These are phyloP conservation scores for Didymella segeticola DNA, from an alignment of 2,329 filamentous ascomycete species.

Conservation along the genomic window DNA sequence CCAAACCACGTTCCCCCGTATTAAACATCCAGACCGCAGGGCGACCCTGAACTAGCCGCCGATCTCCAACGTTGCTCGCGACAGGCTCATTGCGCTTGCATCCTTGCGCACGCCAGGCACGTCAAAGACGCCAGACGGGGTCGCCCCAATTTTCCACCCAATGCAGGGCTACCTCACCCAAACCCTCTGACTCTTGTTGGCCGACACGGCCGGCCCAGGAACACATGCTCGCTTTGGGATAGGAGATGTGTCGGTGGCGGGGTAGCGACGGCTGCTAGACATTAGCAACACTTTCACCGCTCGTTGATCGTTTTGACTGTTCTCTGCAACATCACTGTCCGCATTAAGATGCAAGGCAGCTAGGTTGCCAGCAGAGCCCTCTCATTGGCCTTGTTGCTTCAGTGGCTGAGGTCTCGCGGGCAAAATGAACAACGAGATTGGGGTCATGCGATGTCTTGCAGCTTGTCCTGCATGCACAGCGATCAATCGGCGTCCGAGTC, in stretches of 20 bases:
- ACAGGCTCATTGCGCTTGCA: conserved; percentile 4
- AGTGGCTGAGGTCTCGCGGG: conserved; percentile 12
- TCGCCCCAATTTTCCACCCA: conserved; percentile 10
- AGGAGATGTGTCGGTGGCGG: conserved; percentile 8
- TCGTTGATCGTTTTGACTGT: conserved; percentile 6
- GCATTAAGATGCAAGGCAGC: conserved; percentile 6
- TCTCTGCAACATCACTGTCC: neutral
- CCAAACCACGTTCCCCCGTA: conserved; percentile 20
- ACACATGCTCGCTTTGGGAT: conserved; percentile 13
- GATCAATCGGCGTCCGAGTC: conserved; percentile 6
- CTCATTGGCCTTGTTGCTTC: conserved; percentile 1
- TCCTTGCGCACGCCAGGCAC: conserved; percentile 11
- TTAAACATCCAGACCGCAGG: conserved; percentile 20
- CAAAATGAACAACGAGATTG: conserved; percentile 10
- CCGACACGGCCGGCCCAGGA: conserved; percentile 12
- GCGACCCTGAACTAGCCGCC: conserved; percentile 18
- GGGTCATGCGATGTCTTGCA: conserved; percentile 19
- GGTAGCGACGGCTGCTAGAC: conserved; percentile 13
- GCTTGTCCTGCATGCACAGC: conserved; percentile 11
- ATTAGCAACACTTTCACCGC: conserved; percentile 14
- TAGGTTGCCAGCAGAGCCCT: neutral
- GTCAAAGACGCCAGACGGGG: conserved; percentile 14
- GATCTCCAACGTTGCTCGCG: conserved; percentile 17
- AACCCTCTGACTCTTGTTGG: conserved; percentile 13
- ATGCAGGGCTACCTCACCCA: conserved; percentile 2